A percentile compares a stretch with the other conserved stretches of the same genome.
phyloP scores from a whole-genome alignment of 2,329 filamentous ascomycete genomes.

The Botryotinia globosa region DNA sequence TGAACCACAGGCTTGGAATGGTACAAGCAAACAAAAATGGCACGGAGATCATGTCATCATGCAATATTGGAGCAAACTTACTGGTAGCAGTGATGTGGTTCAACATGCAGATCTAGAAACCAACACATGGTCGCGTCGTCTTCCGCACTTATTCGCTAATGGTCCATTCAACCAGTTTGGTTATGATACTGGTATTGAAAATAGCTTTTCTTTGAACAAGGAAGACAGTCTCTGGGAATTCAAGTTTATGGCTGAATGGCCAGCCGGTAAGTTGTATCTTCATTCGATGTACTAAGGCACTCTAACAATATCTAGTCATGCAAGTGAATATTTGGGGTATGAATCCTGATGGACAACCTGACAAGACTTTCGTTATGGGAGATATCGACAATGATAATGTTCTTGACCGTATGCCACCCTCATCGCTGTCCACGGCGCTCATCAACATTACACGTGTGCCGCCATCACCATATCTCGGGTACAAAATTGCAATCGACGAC shows the following conservation, averaged over 20 bases:
- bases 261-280: conserved; percentile 42
- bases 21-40: conserved; percentile 58
- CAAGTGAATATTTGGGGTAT: conserved; percentile 67
- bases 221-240: conserved; percentile 53
- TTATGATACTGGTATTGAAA: conserved; percentile 57
- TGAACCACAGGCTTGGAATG: conserved; percentile 52
- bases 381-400: conserved; percentile 60
- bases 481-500: conserved; percentile 55
- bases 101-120: conserved; percentile 56
- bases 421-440: conserved; percentile 51
- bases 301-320: conserved; percentile 33
- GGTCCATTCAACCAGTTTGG: conserved; percentile 63
- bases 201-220: conserved; percentile 48
- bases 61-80: conserved; percentile 59
- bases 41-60: conserved; percentile 59
- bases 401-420: conserved; percentile 60
- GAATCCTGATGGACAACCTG: conserved; percentile 59
- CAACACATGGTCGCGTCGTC: conserved; percentile 46
- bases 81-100: conserved; percentile 57
- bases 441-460: conserved; percentile 59
- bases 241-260: conserved; percentile 63
- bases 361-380: conserved; percentile 57
- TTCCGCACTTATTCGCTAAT: conserved; percentile 61
- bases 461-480: conserved; percentile 53
- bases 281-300: no score